Evolutionary conservation across 2,329 filamentous ascomycete genomes (phyloP), one percentile per base, ranked within the genome.

Genomic region (Huntiella savannae): DNA sequence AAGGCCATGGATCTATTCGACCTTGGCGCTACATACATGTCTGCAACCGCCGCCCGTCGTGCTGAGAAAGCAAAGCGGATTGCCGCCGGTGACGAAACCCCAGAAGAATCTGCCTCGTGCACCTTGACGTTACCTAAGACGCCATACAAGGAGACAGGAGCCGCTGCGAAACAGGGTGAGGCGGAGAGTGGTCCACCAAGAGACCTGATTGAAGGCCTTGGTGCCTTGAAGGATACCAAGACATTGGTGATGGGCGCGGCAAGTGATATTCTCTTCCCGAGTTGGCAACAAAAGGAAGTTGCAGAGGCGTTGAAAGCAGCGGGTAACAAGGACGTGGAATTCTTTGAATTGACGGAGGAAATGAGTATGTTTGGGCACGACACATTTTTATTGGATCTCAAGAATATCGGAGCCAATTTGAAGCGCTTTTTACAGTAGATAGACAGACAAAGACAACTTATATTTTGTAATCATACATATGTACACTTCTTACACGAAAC

Each of bases 1-100:
- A 98, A 98, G 63, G 91, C 91, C 4, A 98, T 98, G 91, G 91
- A 98, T 58, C 69, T 98, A 10, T 98, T 98, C 60, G 91, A 98
- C 56, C 72, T 98, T 0, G 86, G 91, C 17, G 66, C 67, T 41
- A 70, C 75, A 36, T 77, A 80, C 57, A 83, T 87, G 58, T 61
- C 65, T 3, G 74, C 71, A 15, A 75, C 82, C 2, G 66, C 66
- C 15, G 57, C 66, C 32, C 72, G 85, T 22, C 69, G 87, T 12
- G 66, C 70, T 11, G 68, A 74, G 46, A 76, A 79, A 41, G 64
- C 71, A 50, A 61, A 65, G 39, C 71, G 72, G 43, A 63, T 87
- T 2, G 66, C 71, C 16, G 64, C 67, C 1, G 66, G 66, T 4
- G 67, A 75, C 49, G 57, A 69, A 1, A 68, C 75, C 37, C 56